phyloP scores from a whole-genome alignment of 129 eudicot genomes.

The Logfia minima region DNA sequence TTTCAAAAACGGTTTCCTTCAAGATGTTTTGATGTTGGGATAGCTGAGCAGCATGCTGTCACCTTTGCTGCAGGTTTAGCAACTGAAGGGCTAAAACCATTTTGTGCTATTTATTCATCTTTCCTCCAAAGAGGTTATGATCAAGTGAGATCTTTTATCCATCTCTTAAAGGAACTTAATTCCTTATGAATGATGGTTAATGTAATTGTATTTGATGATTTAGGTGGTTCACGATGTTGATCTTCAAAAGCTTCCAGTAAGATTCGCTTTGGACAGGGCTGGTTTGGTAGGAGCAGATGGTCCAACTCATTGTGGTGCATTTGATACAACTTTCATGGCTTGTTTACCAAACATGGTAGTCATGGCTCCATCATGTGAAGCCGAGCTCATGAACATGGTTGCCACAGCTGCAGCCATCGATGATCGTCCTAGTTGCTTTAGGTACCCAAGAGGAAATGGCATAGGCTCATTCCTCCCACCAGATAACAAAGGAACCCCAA shows the following conservation, averaged over 20 bases:
- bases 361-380: constrained; percentile 69
- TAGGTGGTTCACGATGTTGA: constrained; percentile 75
- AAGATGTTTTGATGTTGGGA: constrained; percentile 68
- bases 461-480: constrained; percentile 48
- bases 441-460: constrained; percentile 75
- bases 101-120: constrained; percentile 67
- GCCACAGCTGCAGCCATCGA: constrained; percentile 67
- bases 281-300: constrained; percentile 76
- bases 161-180: not conserved
- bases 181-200: not conserved
- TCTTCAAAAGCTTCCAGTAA: constrained; percentile 66
- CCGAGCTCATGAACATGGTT: constrained; percentile 66
- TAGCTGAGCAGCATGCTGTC: constrained; percentile 71
- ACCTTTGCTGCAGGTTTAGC: constrained; percentile 76
- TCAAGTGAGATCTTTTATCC: constrained; percentile 39
- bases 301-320: constrained; percentile 74
- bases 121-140: constrained; percentile 72
- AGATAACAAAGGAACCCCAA: constrained; percentile 56
- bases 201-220: not conserved
- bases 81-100: constrained; percentile 68
- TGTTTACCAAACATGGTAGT: constrained; percentile 79
- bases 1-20: constrained; percentile 54
- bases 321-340: constrained; percentile 69
- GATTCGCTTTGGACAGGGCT: constrained; percentile 67
- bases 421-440: constrained; percentile 68